Evolutionary conservation across 1,284 basidiomycete genomes (phyloP).

Genomic region (Leccinum laetum): DNA sequence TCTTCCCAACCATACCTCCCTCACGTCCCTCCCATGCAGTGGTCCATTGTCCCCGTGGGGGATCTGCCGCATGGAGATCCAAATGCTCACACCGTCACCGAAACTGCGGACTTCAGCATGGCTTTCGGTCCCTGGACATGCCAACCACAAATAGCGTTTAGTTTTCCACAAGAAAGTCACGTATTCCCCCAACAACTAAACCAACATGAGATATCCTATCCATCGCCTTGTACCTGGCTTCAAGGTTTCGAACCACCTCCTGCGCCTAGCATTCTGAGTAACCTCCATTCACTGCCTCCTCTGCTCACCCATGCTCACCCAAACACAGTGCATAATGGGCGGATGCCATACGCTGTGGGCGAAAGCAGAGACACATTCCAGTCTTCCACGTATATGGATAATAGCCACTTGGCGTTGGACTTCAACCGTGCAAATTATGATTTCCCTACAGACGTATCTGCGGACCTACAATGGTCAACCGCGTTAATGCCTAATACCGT

Average conservation of each 20-base stretch:
- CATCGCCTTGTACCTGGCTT: background rate
- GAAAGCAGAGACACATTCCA: background rate
- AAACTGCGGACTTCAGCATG: background rate
- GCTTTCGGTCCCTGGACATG: background rate
- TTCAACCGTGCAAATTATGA: slow-evolving; percentile 1
- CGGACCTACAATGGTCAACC: background rate
- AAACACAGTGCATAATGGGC: background rate
- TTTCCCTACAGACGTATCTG: background rate
- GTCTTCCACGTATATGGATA: slow-evolving; percentile 3
- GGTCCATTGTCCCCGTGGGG: background rate
- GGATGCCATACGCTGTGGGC: background rate
- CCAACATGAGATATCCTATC: background rate
- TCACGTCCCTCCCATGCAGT: background rate
- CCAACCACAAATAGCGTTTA: background rate
- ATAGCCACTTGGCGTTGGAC: background rate
- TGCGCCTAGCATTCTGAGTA: background rate
- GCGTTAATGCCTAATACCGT: background rate
- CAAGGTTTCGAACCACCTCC: background rate
- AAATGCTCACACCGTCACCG: background rate
- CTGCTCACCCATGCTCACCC: background rate
- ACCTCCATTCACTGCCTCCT: background rate
- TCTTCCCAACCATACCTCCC: background rate
- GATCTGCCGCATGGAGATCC: background rate
- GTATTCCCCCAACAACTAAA: too few species aligned
- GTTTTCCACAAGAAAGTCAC: background rate